phyloP scores from a whole-genome alignment of 305 asterid species.

The Fraxinus xanthoxyloides region DNA sequence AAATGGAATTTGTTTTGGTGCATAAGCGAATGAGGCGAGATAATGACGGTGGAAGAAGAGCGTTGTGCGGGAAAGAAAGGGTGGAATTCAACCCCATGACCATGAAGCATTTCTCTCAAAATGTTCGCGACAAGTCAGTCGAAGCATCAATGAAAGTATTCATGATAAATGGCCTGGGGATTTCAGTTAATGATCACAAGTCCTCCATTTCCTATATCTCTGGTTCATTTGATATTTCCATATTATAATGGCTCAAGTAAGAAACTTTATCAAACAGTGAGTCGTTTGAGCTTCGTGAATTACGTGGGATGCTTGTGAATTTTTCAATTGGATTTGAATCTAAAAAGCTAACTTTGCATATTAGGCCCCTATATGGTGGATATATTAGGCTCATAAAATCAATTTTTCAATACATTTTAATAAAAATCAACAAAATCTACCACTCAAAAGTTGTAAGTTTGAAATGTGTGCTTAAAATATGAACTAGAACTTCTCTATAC shows the following conservation, averaged over 20 bases:
- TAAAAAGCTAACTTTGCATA: too few species aligned
- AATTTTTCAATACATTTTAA: too few species aligned
- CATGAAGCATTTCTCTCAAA: not conserved
- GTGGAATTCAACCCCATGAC: not conserved
- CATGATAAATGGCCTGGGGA: not conserved
- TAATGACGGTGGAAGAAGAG: slow-evolving; percentile 33
- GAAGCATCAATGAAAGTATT: not conserved
- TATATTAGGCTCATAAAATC: too few species aligned
- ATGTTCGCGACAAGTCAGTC: not conserved
- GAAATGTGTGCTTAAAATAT: too few species aligned
- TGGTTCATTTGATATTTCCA: not conserved
- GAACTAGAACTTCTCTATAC: not conserved
- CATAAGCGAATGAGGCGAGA: slow-evolving; percentile 54
- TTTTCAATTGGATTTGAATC: not conserved
- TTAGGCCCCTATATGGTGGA: too few species aligned
- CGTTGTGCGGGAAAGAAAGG: not conserved
- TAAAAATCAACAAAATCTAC: too few species aligned
- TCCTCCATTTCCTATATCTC: not conserved
- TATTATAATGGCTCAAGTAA: not conserved
- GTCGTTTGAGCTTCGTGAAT: not conserved
- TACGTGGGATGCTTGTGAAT: not conserved
- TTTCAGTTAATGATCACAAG: not conserved
- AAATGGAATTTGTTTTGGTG: slow-evolving; percentile 37
- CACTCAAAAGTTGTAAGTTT: too few species aligned
- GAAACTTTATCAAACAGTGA: not conserved